Base-by-base conservation (phyloP, 2,329 filamentous ascomycete species). In the Zymoseptoria passerinii region DNA sequence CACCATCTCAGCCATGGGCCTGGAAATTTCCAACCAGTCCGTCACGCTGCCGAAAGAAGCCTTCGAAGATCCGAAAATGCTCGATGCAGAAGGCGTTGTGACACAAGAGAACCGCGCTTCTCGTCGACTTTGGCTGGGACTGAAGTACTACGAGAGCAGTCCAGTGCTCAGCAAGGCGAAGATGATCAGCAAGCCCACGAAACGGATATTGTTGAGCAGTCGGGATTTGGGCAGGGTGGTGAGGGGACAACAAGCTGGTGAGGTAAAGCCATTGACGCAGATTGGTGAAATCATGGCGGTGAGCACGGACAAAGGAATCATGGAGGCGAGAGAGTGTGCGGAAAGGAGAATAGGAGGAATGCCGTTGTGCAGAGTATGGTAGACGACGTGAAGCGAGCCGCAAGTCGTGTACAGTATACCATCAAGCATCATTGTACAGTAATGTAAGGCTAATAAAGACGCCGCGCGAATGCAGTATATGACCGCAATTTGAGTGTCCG, bases 71-170 rank as follows among this genome's bases (percentile, higher is more conserved):
- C 69, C 67, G 1, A 58, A 63, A 7, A 64, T 64, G 28, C 58
- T 68, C 56, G 70, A 72, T 44, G 62, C 59, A 4, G 68, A 70
- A 60, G 65, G 64, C 23, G 58, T 68, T 8, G 65, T 73, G 48
- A 74, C 72, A 53, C 68, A 68, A 57, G 65, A 66, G 23, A 96
- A 95, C 74, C 83, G 90, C 44, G 82, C 90, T 4, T 81, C 78
- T 48, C 81, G 89, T 70, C 81, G 92, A 60, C 77, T 96, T 65
- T 96, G 92, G 92, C 75, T 96, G 10, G 90, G 90, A 1, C 77
- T 96, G 68, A 96, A 96, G 77, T 96, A 96, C 81, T 89, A 83
- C 83, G 85, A 91, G 66, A 88, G 88, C 70, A 80, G 86, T 73
- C 90, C 92, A 5, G 90, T 96, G 20, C 76, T 96, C 65, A 79